Evolutionary conservation across 1,284 basidiomycete genomes (phyloP).

Genomic region (Cryptococcus jaspeensis): DNA sequence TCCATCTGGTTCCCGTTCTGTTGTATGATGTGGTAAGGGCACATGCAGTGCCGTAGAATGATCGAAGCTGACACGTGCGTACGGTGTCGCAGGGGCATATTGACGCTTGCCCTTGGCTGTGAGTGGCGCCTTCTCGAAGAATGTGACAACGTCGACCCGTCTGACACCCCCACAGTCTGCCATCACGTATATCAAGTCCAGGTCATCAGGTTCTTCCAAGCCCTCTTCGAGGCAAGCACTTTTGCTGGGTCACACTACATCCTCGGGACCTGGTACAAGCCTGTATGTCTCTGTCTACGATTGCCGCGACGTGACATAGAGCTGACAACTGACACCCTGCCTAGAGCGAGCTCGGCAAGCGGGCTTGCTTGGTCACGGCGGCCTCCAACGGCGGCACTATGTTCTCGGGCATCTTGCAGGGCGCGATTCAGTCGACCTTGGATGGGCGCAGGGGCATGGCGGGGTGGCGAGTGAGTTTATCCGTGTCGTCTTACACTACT

Average conservation of each 20-base stretch:
- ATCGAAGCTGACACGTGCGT: too few relatives aligned
- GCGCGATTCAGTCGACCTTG: constrained; percentile 30
- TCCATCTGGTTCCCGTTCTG: constrained; percentile 39
- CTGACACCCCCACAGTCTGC: constrained; percentile 7
- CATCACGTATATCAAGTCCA: constrained; percentile 28
- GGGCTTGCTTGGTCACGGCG: constrained; percentile 35
- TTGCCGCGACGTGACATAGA: too few relatives aligned
- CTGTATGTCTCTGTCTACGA: too few relatives aligned
- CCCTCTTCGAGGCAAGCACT: constrained; percentile 32
- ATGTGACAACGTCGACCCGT: not conserved
- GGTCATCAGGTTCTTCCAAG: constrained; percentile 30
- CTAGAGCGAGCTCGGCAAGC: constrained; percentile 36
- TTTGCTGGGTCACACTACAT: constrained; percentile 37
- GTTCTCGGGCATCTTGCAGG: constrained; percentile 43
- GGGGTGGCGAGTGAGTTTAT: constrained; percentile 19
- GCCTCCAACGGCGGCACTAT: constrained; percentile 35
- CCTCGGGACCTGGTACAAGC: constrained; percentile 44
- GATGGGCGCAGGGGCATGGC: constrained; percentile 21
- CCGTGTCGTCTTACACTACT: too few relatives aligned
- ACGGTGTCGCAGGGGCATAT: constrained; percentile 24
- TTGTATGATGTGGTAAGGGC: not conserved
- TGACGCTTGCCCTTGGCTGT: constrained; percentile 24
- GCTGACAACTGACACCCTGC: too few relatives aligned
- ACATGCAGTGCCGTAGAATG: too few relatives aligned
- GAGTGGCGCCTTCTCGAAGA: not conserved